A percentile compares a stretch with the other conserved stretches of the same genome.
These are phyloP conservation scores for Wallacemonas rigidus DNA, from an alignment of 208 protist genomes.

Conservation along the genomic window DNA sequence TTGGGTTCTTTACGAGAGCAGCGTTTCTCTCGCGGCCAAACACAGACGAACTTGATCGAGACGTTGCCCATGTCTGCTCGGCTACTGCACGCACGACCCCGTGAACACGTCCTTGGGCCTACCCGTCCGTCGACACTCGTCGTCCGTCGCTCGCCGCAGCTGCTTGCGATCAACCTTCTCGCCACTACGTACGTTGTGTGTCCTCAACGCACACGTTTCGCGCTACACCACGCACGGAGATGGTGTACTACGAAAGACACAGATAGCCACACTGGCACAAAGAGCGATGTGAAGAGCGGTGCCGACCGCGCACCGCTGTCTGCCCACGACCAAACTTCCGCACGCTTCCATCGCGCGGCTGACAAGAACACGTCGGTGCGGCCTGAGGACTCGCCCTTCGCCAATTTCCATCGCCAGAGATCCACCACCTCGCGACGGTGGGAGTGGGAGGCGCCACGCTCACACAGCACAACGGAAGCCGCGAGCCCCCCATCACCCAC, in stretches of 20 bases:
- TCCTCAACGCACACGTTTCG: neutral
- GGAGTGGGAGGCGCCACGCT: slow-evolving; percentile 7
- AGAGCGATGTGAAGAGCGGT: neutral
- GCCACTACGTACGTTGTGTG: too few relatives aligned
- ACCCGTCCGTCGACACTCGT: too few relatives aligned
- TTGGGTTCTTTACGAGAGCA: too few relatives aligned
- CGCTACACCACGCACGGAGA: neutral
- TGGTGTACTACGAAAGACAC: neutral
- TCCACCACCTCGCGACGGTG: slow-evolving; percentile 8
- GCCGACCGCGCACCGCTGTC: too few relatives aligned
- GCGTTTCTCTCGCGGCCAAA: too few relatives aligned
- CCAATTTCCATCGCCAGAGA: slow-evolving; percentile 2
- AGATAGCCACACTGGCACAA: neutral
- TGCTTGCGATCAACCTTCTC: too few relatives aligned
- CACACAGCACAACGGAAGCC: neutral
- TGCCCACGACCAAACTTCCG: neutral
- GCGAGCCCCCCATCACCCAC: neutral
- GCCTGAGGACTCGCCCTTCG: slow-evolving; percentile 11
- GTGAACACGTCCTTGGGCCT: too few relatives aligned
- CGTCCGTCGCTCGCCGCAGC: too few relatives aligned
- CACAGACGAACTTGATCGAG: too few relatives aligned
- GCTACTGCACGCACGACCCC: too few relatives aligned
- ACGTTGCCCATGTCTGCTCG: too few relatives aligned
- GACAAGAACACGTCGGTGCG: neutral
- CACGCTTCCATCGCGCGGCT: neutral